Base-by-base conservation (phyloP, 306 rosid species). In the Alnus glutinosa region DNA sequence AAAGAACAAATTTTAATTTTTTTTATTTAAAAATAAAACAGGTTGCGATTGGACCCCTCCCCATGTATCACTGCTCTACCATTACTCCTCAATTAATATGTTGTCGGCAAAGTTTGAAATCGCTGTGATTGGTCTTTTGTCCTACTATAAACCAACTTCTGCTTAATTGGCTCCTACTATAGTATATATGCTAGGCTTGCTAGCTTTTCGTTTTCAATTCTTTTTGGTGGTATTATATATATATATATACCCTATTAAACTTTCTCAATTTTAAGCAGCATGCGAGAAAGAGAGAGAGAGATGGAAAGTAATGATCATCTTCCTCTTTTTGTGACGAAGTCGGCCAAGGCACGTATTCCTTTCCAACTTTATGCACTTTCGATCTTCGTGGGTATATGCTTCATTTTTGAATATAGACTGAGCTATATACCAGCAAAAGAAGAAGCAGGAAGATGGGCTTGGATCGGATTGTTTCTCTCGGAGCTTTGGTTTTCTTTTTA, bases 341-440 rank as follows among this genome's bases (percentile, higher is more conserved):
- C 44, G 36, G 32, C 77, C 1, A 73, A 76, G 75, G 89, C 90
- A 71, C 87, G 83, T 3, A 0, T 85, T 42, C 73, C 80, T 37
- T 83, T 86, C 4, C 87, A 90, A 73, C 13, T 80, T 10, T 92
- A 85, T 85, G 79, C 90, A 30, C 64, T 70, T 12, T 81, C 95
- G 1, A 61, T 89, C 37, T 85, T 89, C 7, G 78, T 87, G 66
- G 91, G 89, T 19, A 89, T 86, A 77, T 82, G 90, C 75, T 86
- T 85, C 59, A 89, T 91, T 18, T 94, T 91, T 92, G 1, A 54
- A 36, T 73, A 73, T 36, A 73, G 77, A 73, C 7, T 73, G 7
- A 73, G 32, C 9, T 19, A 73, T 19, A 36, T 73, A 54, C 77
- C 49, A 50, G 15, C 13, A 3, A 15, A 52, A 50, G 50, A 36